Evolutionary conservation across 2,329 filamentous ascomycete genomes (phyloP).

Genomic region (Dothistroma pini): DNA sequence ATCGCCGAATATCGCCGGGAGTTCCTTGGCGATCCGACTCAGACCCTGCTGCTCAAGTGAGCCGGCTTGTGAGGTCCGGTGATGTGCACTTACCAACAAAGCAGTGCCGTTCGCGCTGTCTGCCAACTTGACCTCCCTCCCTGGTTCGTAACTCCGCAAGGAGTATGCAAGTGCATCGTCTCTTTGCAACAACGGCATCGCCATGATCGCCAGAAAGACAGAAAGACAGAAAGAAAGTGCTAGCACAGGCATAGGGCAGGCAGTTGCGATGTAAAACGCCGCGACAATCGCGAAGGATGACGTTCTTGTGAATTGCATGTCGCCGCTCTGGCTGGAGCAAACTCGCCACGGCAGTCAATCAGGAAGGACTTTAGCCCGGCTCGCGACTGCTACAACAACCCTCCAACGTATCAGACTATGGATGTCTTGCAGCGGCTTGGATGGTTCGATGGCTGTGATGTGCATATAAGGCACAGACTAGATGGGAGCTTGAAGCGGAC

Average conservation of each 20-base stretch:
- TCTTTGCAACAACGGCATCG: neutral
- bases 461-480: neutral
- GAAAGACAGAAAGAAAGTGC: neutral
- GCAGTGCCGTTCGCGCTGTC: neutral
- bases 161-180: neutral
- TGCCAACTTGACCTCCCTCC: neutral
- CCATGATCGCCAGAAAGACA: neutral
- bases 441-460: neutral
- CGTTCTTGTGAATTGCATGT: neutral
- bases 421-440: neutral
- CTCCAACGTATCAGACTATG: neutral
- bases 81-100: neutral
- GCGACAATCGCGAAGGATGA: neutral
- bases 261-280: neutral
- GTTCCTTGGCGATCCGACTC: conserved; percentile 62
- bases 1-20: conserved; percentile 64
- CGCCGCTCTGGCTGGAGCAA: neutral
- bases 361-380: neutral
- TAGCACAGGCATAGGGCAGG: neutral
- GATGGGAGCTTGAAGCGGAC: neutral
- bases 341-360: neutral
- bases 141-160: neutral
- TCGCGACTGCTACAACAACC: neutral
- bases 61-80: neutral
- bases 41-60: conserved; percentile 47